A percentile compares a stretch with the other conserved stretches of the same genome.
Evolutionary conservation across 73 alveolate genomes (phyloP).

Genomic region (Tetrahymena borealis): DNA sequence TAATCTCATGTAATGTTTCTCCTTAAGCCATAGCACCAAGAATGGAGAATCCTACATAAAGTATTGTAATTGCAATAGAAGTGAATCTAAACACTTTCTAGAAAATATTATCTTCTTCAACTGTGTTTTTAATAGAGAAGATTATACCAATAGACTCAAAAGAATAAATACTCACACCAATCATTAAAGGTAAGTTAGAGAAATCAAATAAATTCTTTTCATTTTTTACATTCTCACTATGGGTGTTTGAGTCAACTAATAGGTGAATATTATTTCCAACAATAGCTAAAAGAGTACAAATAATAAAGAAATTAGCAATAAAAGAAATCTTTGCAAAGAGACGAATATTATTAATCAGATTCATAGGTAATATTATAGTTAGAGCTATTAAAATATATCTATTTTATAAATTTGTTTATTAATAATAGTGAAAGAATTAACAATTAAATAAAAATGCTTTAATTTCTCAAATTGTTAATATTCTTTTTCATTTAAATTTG

Average conservation of each 20-base stretch:
- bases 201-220: not conserved
- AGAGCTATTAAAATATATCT: constrained; percentile 11
- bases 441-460: too few species aligned
- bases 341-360: constrained; percentile 18
- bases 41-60: not conserved
- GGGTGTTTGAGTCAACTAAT: not conserved
- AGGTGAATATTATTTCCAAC: not conserved
- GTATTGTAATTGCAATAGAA: not conserved
- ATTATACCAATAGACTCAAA: constrained; percentile 30
- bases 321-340: constrained; percentile 15
- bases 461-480: too few species aligned
- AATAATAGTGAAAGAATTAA: too few species aligned
- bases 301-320: constrained; percentile 3
- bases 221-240: not conserved
- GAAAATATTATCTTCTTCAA: not conserved
- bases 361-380: constrained; percentile 6
- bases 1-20: constrained; percentile 10
- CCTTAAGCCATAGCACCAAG: constrained; percentile 37
- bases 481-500: too few species aligned
- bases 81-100: not conserved
- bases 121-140: constrained; percentile 8
- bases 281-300: not conserved
- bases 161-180: constrained; percentile 33
- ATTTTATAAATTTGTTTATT: not conserved
- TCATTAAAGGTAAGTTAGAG: constrained; percentile 20